Evolutionary conservation across 1,284 basidiomycete species (phyloP).

Genomic region (Microbotryum intermedium): DNA sequence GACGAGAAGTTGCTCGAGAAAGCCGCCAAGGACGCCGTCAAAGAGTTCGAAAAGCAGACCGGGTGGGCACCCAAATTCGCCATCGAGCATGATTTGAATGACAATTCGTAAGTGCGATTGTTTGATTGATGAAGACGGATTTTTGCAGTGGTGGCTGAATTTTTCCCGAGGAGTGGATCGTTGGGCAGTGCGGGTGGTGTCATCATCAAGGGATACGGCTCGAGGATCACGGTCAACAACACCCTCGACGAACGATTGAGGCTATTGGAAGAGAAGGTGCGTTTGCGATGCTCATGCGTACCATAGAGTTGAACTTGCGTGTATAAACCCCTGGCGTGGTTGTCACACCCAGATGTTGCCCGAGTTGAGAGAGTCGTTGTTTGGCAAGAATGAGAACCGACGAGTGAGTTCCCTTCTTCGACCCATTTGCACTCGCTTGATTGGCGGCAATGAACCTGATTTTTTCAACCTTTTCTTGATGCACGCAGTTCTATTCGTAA

Average conservation of each 20-base stretch:
- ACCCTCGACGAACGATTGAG: slow-evolving; percentile 79
- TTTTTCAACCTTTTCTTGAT: background rate
- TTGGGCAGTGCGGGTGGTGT: slow-evolving; percentile 66
- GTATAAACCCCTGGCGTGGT: background rate
- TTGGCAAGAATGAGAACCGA: slow-evolving; percentile 49
- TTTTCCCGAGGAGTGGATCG: background rate
- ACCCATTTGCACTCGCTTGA: background rate
- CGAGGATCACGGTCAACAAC: slow-evolving; percentile 80
- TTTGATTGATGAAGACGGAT: background rate
- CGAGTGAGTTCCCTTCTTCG: background rate
- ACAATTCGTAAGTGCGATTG: slow-evolving; percentile 54
- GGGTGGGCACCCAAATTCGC: slow-evolving; percentile 57
- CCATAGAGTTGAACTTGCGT: background rate
- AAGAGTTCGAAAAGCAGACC: slow-evolving; percentile 62
- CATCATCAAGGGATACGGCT: slow-evolving; percentile 59
- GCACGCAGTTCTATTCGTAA: slow-evolving; percentile 19
- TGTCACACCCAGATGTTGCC: slow-evolving; percentile 68
- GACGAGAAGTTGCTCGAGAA: slow-evolving; percentile 53
- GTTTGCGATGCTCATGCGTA: too few species aligned
- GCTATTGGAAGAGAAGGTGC: slow-evolving; percentile 75
- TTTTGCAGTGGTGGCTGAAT: background rate
- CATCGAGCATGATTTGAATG: slow-evolving; percentile 58
- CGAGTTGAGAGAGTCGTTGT: slow-evolving; percentile 74
- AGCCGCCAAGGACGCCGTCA: slow-evolving; percentile 56
- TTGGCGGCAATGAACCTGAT: too few species aligned